A percentile compares a stretch with the other conserved stretches of the same genome.
Evolutionary conservation across 208 protist species (phyloP).

Genomic region (Jaenimonas drosophilae): DNA sequence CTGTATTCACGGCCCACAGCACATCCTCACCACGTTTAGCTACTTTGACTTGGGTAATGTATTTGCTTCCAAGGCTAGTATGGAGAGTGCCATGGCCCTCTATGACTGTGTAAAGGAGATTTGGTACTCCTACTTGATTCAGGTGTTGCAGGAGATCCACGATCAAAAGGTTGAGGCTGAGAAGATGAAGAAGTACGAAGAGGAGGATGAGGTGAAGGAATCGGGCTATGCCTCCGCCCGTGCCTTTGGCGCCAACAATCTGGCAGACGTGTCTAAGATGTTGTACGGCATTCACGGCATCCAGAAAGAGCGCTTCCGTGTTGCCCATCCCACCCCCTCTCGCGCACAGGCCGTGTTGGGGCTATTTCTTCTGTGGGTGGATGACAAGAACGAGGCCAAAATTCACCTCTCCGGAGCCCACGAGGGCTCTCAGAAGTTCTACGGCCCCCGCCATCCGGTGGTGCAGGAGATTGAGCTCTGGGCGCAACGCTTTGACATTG

Average conservation of each 20-base stretch:
- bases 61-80: conserved; percentile 76
- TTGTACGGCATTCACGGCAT: conserved; percentile 71
- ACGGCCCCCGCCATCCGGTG: conserved; percentile 70
- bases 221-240: conserved; percentile 45
- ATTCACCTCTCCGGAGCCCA: conserved; percentile 31
- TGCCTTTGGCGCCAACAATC: conserved; percentile 68
- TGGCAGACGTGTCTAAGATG: conserved; percentile 84
- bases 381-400: conserved; percentile 42
- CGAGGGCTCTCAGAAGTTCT: conserved; percentile 42
- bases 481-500: conserved; percentile 54
- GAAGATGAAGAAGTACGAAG: conserved; percentile 58
- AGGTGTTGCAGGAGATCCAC: conserved; percentile 43
- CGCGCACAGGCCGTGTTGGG: conserved; percentile 72
- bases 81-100: conserved; percentile 79
- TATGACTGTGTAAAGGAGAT: conserved; percentile 86
- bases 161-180: conserved; percentile 34
- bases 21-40: conserved; percentile 80
- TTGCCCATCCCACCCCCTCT: conserved; percentile 49
- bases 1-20: conserved; percentile 58
- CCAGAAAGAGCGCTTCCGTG: conserved; percentile 67
- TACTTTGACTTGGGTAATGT: conserved; percentile 90
- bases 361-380: conserved; percentile 75
- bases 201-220: conserved; percentile 31
- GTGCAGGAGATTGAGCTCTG: conserved; percentile 72
- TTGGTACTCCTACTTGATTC: conserved; percentile 51